Conservation (phyloP, 2,329 filamentous ascomycete genomes). For the Taxawa tesnikishii region DNA sequence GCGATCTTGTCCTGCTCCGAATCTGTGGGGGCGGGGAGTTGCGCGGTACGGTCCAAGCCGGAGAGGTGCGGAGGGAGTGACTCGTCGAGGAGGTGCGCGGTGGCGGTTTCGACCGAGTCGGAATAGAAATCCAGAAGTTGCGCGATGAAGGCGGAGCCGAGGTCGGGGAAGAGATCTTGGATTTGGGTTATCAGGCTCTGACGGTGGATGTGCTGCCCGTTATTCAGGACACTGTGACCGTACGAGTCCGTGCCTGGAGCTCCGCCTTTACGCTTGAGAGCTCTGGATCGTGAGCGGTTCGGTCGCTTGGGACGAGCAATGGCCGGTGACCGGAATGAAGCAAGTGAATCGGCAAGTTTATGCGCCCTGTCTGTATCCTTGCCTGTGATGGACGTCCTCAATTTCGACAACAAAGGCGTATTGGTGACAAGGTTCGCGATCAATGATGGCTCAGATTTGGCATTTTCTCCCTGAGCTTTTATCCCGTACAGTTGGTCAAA, state of each 20-base stretch:
- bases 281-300: conserved; percentile 46
- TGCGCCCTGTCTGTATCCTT: conserved; percentile 43
- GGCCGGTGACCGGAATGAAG: conserved; percentile 42
- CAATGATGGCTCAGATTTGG: conserved; percentile 46
- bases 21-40: conserved; percentile 33
- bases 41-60: conserved; percentile 49
- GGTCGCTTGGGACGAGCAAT: conserved; percentile 40
- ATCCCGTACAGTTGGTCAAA: conserved; percentile 76
- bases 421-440: conserved; percentile 69
- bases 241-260: conserved; percentile 18
- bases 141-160: conserved; percentile 72
- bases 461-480: conserved; percentile 56
- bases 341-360: conserved; percentile 49
- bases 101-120: conserved; percentile 66
- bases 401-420: conserved; percentile 59
- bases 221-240: conserved; percentile 21
- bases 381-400: conserved; percentile 42
- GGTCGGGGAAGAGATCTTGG: conserved; percentile 84
- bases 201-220: conserved; percentile 59
- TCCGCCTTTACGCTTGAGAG: conserved; percentile 53
- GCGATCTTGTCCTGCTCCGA: conserved; percentile 11
- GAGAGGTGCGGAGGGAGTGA: conserved; percentile 59
- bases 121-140: conserved; percentile 68
- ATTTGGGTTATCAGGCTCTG: conserved; percentile 80
- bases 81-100: conserved; percentile 69